Evolutionary conservation across 192 early-diverging fungal species (phyloP), one percentile per base, ranked within the genome.

Genomic region (Coemansia sp.): DNA sequence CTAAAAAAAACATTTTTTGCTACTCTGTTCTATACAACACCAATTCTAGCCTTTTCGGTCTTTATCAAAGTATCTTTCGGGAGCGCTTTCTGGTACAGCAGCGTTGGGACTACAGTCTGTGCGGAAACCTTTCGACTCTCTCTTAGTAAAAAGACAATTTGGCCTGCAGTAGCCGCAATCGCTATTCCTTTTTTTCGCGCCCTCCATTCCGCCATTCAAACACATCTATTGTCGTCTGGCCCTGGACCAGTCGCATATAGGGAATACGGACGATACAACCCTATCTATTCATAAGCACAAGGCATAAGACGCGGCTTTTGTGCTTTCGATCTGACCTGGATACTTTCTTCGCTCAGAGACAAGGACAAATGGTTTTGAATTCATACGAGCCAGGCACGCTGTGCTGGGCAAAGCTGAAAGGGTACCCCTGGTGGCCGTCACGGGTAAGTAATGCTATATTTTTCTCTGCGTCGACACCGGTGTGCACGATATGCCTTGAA

Each of bases 391-490:
- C 82, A 0, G 82, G 77, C 56, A 84, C 77, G 36, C 51, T 84
- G 31, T 84, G 82, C 63, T 84, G 82, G 82, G 82, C 77, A 54
- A 84, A 84, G 60, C 73, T 84, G 42, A 80, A 84, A 56, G 82
- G 82, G 16, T 84, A 84, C 30, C 82, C 82, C 20, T 84, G 82
- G 82, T 84, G 82, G 82, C 82, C 82, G 5, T 79, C 82, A 49
- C 76, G 77, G 80, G 79, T 82, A 76, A 62, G 74, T 66, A 5
- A 17, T 33, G 7, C 31, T 56, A 14, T 32, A 4, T 5, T 17
- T 16, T 56, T 25, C 20, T 56, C 31, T 16, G 30, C 31, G 42
- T 14, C 10, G 16, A 11, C 12, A 14, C 42, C 42, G 8, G 42
- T 11, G 16, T n/a, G n/a, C n/a, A n/a, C n/a, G n/a, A n/a, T n/a